Base-by-base conservation (phyloP, 257 asterid genomes). In the Ophiorrhiza pumila region DNA sequence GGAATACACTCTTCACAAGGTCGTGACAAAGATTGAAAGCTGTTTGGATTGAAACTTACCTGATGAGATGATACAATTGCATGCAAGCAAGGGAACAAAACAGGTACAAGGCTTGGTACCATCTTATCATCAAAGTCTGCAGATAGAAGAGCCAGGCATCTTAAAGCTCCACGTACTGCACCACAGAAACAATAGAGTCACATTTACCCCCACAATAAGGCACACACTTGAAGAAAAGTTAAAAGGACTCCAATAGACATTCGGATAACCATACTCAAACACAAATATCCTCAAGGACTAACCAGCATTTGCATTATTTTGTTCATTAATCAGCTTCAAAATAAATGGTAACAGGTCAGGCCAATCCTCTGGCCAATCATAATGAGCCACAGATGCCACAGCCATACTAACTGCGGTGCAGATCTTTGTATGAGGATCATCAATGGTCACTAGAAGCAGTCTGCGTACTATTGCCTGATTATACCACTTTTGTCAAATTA, bases 291-390 rank as follows among this genome's bases (percentile, higher is more conserved):
- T 32, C 42, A 43, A 52, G 68, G 68, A 80, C 92, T 84, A 80
- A 89, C 99, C 98, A 68, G 95, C 91, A 85, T 82, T 81, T 78
- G 78, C 75, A 80, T 88, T 87, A 71, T 77, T 80, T 82, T 85
- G 95, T 78, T 89, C 90, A 73, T 71, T 85, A 64, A 92, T 83
- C 81, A 86, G 79, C 74, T 85, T 81, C 66, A 95, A 71, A 53
- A 95, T 90, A 74, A 79, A 82, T 7, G 98, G 96, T 55, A 90
- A 75, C 68, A 95, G 87, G 63, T 92, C 96, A 61, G 96, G 96
- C 99, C 99, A 94, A 61, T 88, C 89, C 74, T 95, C 99, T 39
- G 97, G 98, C 96, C 99, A 92, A 60, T 95, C 99, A 78, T 80
- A 83, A 45, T 86, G 91, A 71, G 98, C 98, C 76, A 92, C 85